Base-by-base conservation (phyloP, 768 basidiomycete genomes). In the Arthromyces matolae region DNA sequence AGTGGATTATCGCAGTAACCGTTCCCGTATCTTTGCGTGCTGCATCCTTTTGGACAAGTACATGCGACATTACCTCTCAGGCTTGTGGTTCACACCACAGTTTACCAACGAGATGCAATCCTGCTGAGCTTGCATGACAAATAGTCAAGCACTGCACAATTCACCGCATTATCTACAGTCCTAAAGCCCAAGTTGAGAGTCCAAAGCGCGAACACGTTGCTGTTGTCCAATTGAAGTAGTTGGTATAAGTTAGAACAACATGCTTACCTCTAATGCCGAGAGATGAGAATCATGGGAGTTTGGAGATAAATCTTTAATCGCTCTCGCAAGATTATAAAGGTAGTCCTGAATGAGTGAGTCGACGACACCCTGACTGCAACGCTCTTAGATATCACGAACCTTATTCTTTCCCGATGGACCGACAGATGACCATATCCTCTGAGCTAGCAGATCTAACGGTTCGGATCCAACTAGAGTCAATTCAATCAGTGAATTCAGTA, bases 351-450 rank as follows among this genome's bases (percentile, higher is more conserved):
- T 29, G 29, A 18, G 20, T 12, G 16, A 12, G 16, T 28, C 16
- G 34, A 27, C 14, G 36, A 27, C n/a, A n/a, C n/a, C n/a, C n/a
- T n/a, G n/a, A 25, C 9, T 2, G 8, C 28, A n/a, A n/a, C n/a
- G n/a, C n/a, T 34, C 38, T 10, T 10, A 34, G 6, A 23, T n/a
- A 13, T n/a, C 20, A 47, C 39, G 1, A 33, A 88, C 93, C 73
- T 93, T 94, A 71, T 98, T 98, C 2, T 71, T 78, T 0, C 94
- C 94, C 0, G 93, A 96, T 0, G 93, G 93, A 1, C 94, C 94
- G 0, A 81, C 75, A 0, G 87, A 83, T 20, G 66, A 64, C 77
- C 83, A 86, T 41, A 98, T 95, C 3, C 71, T 71, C 25, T 76
- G 58, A 0, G 91, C 83, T 4, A 94, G 78, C 2, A 56, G 47